Evolutionary conservation across 257 asterid species (phyloP), one percentile per base, ranked within the genome.

Genomic region (Phtheirospermum japonicum): DNA sequence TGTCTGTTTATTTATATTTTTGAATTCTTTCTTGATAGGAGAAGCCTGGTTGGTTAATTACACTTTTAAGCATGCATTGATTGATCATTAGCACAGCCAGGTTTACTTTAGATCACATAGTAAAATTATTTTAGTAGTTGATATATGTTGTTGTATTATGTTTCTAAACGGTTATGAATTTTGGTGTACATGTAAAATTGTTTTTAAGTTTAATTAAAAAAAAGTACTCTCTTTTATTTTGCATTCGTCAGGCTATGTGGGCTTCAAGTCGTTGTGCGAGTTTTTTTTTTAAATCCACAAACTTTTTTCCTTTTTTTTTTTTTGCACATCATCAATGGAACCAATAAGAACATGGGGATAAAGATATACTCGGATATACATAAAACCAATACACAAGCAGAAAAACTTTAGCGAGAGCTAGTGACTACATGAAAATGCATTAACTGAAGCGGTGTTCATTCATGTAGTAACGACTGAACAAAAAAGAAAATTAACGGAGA

Each of bases 41-140:
- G 40, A 18, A 50, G 62, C 52, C 51, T 53, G 39, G 54, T 26
- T 65, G 62, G 70, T 54, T 16, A 54, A 28, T 65, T 13, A 40
- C 45, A 13, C 40, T 28, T 51, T 12, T 23, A 37, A 59, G 28
- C 72, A 45, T 59, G 61, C 16, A 1, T 23, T 37, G 60, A 68
- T 59, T 51, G 56, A 30, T 28, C 49, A 32, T 57, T 66, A 33
- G 43, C 13, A 34, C 16, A 52, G 14, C 18, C 59, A 14, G 51
- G 16, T 14, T 42, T 48, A 8, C 14, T 16, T 8, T 17, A 5
- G 3, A n/a, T 6, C 8, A 6, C 13, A 14, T 55, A 42, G 48
- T 48, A 7, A 26, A 32, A 57, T 71, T 65, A n/a, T 67, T 71
- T 71, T 63, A 48, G 57, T 64, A 65, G 28, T 28, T 26, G 36